Conservation (phyloP, 2,329 filamentous ascomycete genomes). For the Geosmithia putterillii region DNA sequence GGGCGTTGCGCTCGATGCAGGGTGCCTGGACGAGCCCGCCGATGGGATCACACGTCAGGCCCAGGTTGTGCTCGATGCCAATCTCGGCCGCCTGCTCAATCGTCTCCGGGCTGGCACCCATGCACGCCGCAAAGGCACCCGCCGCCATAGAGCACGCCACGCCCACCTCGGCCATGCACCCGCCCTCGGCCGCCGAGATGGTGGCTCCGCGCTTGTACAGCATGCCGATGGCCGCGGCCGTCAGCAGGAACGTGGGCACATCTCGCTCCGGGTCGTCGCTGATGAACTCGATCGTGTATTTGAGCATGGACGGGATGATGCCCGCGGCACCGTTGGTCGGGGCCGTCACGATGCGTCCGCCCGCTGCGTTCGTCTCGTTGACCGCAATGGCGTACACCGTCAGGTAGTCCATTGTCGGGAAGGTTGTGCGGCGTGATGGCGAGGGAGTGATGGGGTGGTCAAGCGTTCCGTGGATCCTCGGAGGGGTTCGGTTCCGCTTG, state of each 20-base stretch:
- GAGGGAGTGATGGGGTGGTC: constrained; percentile 32
- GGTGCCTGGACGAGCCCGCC: constrained; percentile 36
- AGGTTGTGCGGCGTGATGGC: constrained; percentile 30
- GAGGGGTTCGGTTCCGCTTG: constrained; percentile 12
- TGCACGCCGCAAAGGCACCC: constrained; percentile 35
- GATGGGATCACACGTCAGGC: constrained; percentile 36
- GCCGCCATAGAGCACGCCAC: constrained; percentile 40
- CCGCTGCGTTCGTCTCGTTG: constrained; percentile 39
- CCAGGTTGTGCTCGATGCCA: constrained; percentile 39
- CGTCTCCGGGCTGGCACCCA: constrained; percentile 35
- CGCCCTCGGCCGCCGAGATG: constrained; percentile 37
- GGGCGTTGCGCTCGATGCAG: constrained; percentile 37
- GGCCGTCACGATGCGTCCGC: constrained; percentile 36
- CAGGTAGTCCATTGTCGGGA: constrained; percentile 37
- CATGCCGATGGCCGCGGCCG: constrained; percentile 37
- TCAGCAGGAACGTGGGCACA: constrained; percentile 34
- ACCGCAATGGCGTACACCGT: constrained; percentile 38
- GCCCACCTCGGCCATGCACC: constrained; percentile 41
- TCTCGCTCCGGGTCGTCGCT: constrained; percentile 37
- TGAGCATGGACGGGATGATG: constrained; percentile 37
- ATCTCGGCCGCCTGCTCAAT: constrained; percentile 40
- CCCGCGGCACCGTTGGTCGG: constrained; percentile 38
- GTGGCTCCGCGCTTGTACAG: constrained; percentile 39
- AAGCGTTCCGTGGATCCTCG: constrained; percentile 29
- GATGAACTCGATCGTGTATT: constrained; percentile 36